phyloP scores from a whole-genome alignment of 148 eudicot species.

The Amaranthus hypochondriacus region DNA sequence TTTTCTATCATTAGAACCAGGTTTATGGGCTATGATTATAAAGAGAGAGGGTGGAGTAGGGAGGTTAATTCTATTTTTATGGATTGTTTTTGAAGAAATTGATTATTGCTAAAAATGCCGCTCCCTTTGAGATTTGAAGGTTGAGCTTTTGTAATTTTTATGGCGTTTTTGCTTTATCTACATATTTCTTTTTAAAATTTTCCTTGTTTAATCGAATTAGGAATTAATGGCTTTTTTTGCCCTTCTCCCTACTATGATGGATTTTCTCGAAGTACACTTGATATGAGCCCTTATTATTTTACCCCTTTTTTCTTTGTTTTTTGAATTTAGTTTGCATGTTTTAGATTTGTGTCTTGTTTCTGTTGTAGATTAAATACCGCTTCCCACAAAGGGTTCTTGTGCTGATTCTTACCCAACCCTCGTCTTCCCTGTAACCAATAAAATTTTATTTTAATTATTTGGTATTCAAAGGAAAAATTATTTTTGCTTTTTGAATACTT shows the following conservation, averaged over 20 bases:
- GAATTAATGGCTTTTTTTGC: slow-evolving; percentile 9
- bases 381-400: no score
- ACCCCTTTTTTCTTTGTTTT: background rate
- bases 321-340: background rate
- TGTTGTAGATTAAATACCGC: no score
- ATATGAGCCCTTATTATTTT: slow-evolving; percentile 30
- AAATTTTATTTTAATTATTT: no score
- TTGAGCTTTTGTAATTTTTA: slow-evolving; percentile 18
- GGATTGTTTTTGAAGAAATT: background rate
- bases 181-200: background rate
- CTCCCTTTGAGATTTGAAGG: slow-evolving; percentile 17
- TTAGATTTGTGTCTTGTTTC: no score
- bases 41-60: slow-evolving; percentile 38
- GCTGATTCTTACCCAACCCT: no score
- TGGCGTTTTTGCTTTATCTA: slow-evolving; percentile 14
- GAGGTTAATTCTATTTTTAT: background rate
- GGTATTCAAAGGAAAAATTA: background rate
- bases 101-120: slow-evolving; percentile 20
- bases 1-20: background rate
- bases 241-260: slow-evolving; percentile 19
- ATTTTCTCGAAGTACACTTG: slow-evolving; percentile 30
- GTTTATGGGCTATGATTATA: slow-evolving; percentile 32
- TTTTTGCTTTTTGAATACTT: background rate
- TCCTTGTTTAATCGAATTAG: background rate
- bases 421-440: no score